Evolutionary conservation across 306 rosid genomes (phyloP).

Genomic region (Mimosa bimucronata): DNA sequence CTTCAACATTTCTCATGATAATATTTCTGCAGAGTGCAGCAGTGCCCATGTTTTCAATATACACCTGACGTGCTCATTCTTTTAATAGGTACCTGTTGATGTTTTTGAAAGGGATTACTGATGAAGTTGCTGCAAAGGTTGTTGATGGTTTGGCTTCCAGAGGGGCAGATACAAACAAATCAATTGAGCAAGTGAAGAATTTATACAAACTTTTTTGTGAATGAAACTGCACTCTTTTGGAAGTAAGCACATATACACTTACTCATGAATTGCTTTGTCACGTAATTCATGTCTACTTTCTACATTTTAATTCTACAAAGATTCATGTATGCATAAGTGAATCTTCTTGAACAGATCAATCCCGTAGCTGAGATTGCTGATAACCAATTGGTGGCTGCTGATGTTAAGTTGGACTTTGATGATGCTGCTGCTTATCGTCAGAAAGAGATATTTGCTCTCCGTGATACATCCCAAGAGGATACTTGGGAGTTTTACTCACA

Average conservation of each 20-base stretch:
- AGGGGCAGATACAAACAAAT: conserved; percentile 66
- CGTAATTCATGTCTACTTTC: not conserved
- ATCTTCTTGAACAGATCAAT: conserved; percentile 68
- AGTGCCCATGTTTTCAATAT: conserved; percentile 26
- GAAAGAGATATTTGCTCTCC: conserved; percentile 83
- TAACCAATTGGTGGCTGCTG: conserved; percentile 94
- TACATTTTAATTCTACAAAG: not conserved
- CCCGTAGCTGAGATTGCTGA: conserved; percentile 97
- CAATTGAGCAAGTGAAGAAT: conserved; percentile 98
- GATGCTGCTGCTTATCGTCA: conserved; percentile 92
- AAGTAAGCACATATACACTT: conserved; percentile 61
- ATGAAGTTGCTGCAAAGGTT: conserved; percentile 91
- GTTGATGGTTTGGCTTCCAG: conserved; percentile 94
- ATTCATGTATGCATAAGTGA: conserved; percentile 16
- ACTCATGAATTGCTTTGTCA: not conserved
- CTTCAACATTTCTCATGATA: conserved; percentile 29
- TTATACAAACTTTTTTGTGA: conserved; percentile 79
- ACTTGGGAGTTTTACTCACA: conserved; percentile 78
- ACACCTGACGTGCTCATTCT: conserved; percentile 39
- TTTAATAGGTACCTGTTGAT: conserved; percentile 81
- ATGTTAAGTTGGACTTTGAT: conserved; percentile 96
- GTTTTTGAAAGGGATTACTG: conserved; percentile 93
- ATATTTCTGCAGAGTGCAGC: conserved; percentile 7
- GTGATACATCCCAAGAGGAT: conserved; percentile 97
- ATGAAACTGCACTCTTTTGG: conserved; percentile 86